These are phyloP conservation scores for Pseudofabraea citricarpa DNA, from an alignment of 2,329 filamentous ascomycete genomes.

Conservation along the genomic window DNA sequence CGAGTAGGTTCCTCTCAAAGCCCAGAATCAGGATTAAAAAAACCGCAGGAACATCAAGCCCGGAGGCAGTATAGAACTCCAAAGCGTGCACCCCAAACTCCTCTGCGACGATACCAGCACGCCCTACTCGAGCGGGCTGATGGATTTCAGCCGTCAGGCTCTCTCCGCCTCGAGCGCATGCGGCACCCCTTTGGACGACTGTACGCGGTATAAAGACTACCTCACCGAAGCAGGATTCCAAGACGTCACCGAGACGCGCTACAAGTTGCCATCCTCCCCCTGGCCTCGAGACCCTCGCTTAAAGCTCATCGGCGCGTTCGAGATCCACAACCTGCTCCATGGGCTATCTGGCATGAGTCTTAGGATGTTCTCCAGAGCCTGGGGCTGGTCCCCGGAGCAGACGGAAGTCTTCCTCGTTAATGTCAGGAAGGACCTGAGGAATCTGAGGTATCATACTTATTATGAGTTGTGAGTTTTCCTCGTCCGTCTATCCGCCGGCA, in stretches of 20 bases:
- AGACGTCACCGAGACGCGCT: slow-evolving; percentile 11
- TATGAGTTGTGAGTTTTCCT: neutral
- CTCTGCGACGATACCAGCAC: slow-evolving; percentile 4
- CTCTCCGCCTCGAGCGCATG: neutral
- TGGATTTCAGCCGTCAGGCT: slow-evolving; percentile 1
- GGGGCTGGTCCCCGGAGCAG: slow-evolving; percentile 12
- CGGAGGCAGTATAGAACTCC: slow-evolving; percentile 27
- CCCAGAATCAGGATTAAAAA: neutral
- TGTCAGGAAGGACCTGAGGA: slow-evolving; percentile 9
- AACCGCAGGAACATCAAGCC: slow-evolving; percentile 14
- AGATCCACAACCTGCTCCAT: slow-evolving; percentile 13
- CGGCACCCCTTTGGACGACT: slow-evolving; percentile 3
- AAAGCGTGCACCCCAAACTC: slow-evolving; percentile 13
- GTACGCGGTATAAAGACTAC: slow-evolving; percentile 16
- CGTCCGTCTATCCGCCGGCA: neutral
- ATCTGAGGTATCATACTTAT: neutral
- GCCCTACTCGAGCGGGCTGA: neutral
- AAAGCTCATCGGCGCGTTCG: slow-evolving; percentile 16
- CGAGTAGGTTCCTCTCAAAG: slow-evolving; percentile 1
- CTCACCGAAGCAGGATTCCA: slow-evolving; percentile 20
- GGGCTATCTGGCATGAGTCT: slow-evolving; percentile 14
- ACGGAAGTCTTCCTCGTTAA: slow-evolving; percentile 11
- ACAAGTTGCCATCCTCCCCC: slow-evolving; percentile 9
- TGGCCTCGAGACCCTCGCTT: slow-evolving; percentile 14
- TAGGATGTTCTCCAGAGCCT: slow-evolving; percentile 11